These are phyloP conservation scores for Botryotinia narcissicola DNA, from an alignment of 2,329 filamentous ascomycete genomes.

Conservation along the genomic window DNA sequence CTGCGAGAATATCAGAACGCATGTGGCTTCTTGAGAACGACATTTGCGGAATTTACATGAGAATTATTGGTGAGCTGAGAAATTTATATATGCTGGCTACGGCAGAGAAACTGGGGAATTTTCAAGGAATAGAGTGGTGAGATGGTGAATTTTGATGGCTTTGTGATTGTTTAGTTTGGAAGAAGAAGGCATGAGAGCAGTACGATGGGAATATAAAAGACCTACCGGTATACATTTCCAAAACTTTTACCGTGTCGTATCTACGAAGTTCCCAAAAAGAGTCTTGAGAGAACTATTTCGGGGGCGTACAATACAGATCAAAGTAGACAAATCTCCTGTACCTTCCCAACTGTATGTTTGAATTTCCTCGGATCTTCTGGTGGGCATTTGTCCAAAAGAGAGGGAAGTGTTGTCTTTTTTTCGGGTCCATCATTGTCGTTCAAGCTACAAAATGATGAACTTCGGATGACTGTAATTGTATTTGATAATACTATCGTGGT, in stretches of 20 bases:
- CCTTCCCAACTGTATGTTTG: rapidly evolving
- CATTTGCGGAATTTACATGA: background rate
- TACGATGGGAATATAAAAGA: background rate
- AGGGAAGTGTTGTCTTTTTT: background rate
- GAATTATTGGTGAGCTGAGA: background rate
- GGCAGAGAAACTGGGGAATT: background rate
- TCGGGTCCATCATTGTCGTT: background rate
- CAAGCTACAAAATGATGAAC: rapidly evolving
- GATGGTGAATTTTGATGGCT: background rate
- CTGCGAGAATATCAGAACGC: no score
- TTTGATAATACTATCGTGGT: background rate
- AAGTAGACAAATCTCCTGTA: background rate
- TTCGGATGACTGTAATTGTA: background rate
- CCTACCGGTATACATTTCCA: background rate
- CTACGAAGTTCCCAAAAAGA: background rate
- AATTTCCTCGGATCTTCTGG: rapidly evolving
- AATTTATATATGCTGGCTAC: background rate
- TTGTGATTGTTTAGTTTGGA: background rate
- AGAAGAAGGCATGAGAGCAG: background rate
- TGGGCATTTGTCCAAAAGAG: rapidly evolving
- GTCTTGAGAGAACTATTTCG: rapidly evolving
- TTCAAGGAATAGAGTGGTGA: background rate
- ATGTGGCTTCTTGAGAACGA: no score
- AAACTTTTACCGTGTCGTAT: background rate
- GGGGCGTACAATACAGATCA: background rate